Base-by-base conservation (phyloP, 2,329 filamentous ascomycete genomes). In the Teratosphaeria epicoccoides region DNA sequence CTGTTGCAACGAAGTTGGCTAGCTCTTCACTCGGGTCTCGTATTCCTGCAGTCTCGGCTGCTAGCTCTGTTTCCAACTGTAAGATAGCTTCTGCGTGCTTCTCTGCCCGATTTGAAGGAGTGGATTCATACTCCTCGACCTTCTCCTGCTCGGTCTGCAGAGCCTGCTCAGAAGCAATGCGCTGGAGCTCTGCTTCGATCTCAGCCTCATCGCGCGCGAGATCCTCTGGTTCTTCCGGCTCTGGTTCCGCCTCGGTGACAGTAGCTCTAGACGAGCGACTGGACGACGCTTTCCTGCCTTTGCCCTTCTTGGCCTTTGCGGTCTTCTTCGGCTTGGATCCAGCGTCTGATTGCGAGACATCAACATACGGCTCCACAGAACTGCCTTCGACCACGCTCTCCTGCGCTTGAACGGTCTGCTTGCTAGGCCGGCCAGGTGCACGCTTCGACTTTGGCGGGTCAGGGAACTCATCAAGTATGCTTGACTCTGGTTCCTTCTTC, bases 91-190 rank as follows among this genome's bases (percentile, higher is more conserved):
- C 52, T 43, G 52, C 46, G 37, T 57, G 55, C 52, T 55, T 59
- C 55, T 53, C 37, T 6, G 29, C 40, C 7, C 33, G n/a, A 23
- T 54, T 51, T 4, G 61, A 63, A 7, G 67, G 67, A 14, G 67
- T 63, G 0, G 63, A 59, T 49, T 68, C 65, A 56, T 60, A 65
- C 63, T 73, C 62, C 61, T 71, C 62, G 49, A 51, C 43, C 14
- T 56, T 55, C 25, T 64, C 63, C 45, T 66, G 64, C 48, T 65
- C 62, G 7, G 47, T 46, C 47, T 58, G 51, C 1, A 63, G 48
- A 25, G 56, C 53, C 53, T 66, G 55, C 47, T 66, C 60, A 3
- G 57, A 52, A 6, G 62, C 62, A 33, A 66, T 66, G 26, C 63
- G 59, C 10, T 56, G 57, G 12, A 66, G 58, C 52, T 66, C 63